phyloP scores from a whole-genome alignment of 2,329 filamentous ascomycete genomes.

The Graphium sp. region DNA sequence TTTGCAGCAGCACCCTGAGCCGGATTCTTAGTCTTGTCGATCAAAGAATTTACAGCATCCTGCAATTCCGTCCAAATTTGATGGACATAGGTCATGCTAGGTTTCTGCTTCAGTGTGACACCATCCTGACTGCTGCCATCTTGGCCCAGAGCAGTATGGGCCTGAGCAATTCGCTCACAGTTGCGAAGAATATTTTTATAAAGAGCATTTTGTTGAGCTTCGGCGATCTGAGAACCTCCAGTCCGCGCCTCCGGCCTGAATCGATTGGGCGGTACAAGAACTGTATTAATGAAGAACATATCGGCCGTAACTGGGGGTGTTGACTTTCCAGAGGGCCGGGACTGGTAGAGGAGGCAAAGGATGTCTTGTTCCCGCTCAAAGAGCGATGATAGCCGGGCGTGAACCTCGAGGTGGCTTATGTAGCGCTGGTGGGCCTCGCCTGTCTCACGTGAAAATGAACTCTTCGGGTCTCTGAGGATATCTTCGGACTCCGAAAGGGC shows the following conservation, averaged over 20 bases:
- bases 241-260: slow-evolving; percentile 78
- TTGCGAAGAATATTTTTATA: slow-evolving; percentile 73
- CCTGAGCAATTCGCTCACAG: slow-evolving; percentile 48
- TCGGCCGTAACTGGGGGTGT: slow-evolving; percentile 48
- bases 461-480: too few relatives aligned
- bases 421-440: slow-evolving; percentile 44
- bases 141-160: slow-evolving; percentile 36
- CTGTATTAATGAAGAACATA: slow-evolving; percentile 83
- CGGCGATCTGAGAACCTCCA: slow-evolving; percentile 65
- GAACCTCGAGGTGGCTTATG: slow-evolving; percentile 69
- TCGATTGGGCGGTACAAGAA: slow-evolving; percentile 83
- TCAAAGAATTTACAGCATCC: slow-evolving; percentile 79
- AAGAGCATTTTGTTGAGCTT: slow-evolving; percentile 73
- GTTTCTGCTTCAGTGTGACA: slow-evolving; percentile 17
- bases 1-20: slow-evolving; percentile 62
- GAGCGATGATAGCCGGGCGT: slow-evolving; percentile 57
- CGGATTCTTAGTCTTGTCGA: slow-evolving; percentile 78
- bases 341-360: slow-evolving; percentile 69
- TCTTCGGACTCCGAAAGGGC: slow-evolving; percentile 9
- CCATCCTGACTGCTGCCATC: slow-evolving; percentile 17
- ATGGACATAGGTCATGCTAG: slow-evolving; percentile 61
- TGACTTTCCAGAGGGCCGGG: slow-evolving; percentile 44
- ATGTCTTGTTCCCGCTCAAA: slow-evolving; percentile 82
- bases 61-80: slow-evolving; percentile 73
- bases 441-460: too few relatives aligned